Evolutionary conservation across 2,329 filamentous ascomycete genomes (phyloP).

Genomic region (Stachybotrys elegans): DNA sequence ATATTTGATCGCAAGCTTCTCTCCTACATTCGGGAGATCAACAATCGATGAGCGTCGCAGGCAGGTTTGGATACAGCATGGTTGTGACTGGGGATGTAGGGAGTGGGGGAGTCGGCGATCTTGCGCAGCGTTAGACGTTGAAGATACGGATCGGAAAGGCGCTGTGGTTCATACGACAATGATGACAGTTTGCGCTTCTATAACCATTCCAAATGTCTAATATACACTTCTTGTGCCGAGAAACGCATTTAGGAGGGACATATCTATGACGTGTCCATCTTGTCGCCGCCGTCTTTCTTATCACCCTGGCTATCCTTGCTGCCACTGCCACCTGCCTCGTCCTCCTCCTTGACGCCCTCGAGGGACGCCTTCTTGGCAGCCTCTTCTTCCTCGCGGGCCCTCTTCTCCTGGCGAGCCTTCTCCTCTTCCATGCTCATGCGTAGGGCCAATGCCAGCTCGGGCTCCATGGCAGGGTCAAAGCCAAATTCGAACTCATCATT

Average conservation of each 20-base stretch:
- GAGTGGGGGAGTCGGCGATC: neutral
- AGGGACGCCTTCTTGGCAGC: conserved; percentile 69
- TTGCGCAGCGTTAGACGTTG: neutral
- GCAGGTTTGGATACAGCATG: conserved; percentile 5
- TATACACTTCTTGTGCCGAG: conserved; percentile 33
- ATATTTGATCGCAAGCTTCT: conserved; percentile 84
- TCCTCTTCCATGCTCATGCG: conserved; percentile 99
- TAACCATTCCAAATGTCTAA: conserved; percentile 21
- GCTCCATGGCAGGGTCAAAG: conserved; percentile 86
- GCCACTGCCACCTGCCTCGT: conserved; percentile 47
- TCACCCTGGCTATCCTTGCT: conserved; percentile 38
- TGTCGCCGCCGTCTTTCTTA: conserved; percentile 57
- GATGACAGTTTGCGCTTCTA: conserved; percentile 21
- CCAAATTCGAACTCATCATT: conserved; percentile 69
- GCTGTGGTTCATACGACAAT: conserved; percentile 7
- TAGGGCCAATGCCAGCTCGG: conserved; percentile 87
- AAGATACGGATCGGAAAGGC: neutral
- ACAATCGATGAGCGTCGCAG: conserved; percentile 42
- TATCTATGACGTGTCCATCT: conserved; percentile 79
- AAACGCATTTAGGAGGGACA: conserved; percentile 9
- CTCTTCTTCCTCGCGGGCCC: conserved; percentile 69
- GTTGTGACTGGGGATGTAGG: neutral
- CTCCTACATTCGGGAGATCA: conserved; percentile 72
- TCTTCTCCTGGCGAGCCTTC: conserved; percentile 86
- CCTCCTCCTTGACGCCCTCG: conserved; percentile 77